A percentile compares a stretch with the other conserved stretches of the same genome.
Evolutionary conservation across 2,329 filamentous ascomycete genomes (phyloP).

Genomic region (Thielaviopsis populi): DNA sequence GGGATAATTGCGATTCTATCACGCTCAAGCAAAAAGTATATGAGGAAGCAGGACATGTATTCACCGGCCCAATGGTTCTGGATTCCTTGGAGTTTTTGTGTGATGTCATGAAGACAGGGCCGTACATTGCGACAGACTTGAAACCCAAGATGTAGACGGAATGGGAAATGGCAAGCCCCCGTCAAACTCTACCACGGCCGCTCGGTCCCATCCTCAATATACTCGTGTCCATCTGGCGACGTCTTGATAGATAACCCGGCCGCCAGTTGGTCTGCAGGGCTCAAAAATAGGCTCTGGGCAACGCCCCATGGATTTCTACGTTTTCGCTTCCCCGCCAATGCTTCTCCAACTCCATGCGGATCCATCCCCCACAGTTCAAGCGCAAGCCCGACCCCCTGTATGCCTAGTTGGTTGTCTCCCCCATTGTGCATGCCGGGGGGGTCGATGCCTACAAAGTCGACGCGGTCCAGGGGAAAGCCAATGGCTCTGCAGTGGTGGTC

Average conservation of each 20-base stretch:
- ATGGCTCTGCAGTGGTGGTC: conserved; percentile 50
- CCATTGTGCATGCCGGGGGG: conserved; percentile 33
- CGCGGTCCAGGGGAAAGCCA: conserved; percentile 32
- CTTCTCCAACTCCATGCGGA: conserved; percentile 34
- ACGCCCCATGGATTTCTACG: conserved; percentile 36
- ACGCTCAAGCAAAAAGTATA: conserved; percentile 53
- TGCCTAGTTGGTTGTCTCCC: conserved; percentile 24
- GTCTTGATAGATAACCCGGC: conserved; percentile 28
- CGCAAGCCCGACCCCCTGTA: conserved; percentile 30
- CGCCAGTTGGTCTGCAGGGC: conserved; percentile 22
- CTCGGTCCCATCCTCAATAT: conserved; percentile 26
- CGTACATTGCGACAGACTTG: conserved; percentile 16
- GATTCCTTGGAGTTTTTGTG: conserved; percentile 51
- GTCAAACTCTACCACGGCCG: conserved; percentile 27
- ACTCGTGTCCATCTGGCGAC: conserved; percentile 26
- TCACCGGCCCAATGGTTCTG: conserved; percentile 49
- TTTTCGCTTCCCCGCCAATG: conserved; percentile 33
- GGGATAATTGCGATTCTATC: conserved; percentile 37
- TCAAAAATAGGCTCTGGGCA: conserved; percentile 31
- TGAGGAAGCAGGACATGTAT: conserved; percentile 53
- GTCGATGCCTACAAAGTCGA: conserved; percentile 48
- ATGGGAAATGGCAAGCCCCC: too few relatives aligned
- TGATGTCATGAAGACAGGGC: conserved; percentile 28
- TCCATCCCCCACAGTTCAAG: conserved; percentile 36
- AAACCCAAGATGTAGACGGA: not conserved